These are phyloP conservation scores for Pseudogymnoascus sp. DNA, from an alignment of 2,329 filamentous ascomycete genomes.

Conservation along the genomic window DNA sequence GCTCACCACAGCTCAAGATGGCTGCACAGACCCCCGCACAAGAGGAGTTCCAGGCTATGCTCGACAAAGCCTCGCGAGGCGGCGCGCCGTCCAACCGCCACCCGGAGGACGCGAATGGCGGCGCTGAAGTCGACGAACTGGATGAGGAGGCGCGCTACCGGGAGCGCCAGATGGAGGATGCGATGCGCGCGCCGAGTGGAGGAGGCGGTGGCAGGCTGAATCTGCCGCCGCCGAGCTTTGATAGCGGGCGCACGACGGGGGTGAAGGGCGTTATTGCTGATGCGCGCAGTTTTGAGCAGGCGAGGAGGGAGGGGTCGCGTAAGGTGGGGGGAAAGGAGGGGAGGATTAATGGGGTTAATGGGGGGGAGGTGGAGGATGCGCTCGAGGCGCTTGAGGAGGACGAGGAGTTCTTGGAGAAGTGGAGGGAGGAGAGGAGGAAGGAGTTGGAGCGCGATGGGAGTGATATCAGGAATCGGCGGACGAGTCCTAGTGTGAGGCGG, in stretches of 20 bases:
- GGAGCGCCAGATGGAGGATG: constrained; percentile 46
- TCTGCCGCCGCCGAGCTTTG: constrained; percentile 54
- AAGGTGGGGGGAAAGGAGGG: constrained; percentile 36
- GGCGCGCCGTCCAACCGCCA: constrained; percentile 32
- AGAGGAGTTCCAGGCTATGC: constrained; percentile 57
- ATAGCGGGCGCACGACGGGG: constrained; percentile 64
- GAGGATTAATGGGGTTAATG: constrained; percentile 28
- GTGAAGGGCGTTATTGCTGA: constrained; percentile 85
- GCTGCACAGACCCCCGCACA: constrained; percentile 47
- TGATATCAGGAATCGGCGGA: constrained; percentile 54
- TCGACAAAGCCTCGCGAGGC: constrained; percentile 43
- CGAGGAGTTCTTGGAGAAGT: constrained; percentile 79
- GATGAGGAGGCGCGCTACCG: constrained; percentile 36
- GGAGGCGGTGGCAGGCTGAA: constrained; percentile 56
- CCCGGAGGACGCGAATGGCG: constrained; percentile 49
- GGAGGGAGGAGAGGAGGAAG: constrained; percentile 70
- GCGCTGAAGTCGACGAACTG: constrained; percentile 46
- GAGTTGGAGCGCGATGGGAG: constrained; percentile 62
- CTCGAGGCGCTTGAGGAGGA: constrained; percentile 36
- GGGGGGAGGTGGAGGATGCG: constrained; percentile 36
- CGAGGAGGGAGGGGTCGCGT: constrained; percentile 34
- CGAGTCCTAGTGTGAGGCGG: constrained; percentile 65
- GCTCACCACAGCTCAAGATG: constrained; percentile 26
- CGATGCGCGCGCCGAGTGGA: constrained; percentile 57
- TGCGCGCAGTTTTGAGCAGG: constrained; percentile 65